Evolutionary conservation across 306 rosid genomes (phyloP).

Genomic region (Fragaria vesca): DNA sequence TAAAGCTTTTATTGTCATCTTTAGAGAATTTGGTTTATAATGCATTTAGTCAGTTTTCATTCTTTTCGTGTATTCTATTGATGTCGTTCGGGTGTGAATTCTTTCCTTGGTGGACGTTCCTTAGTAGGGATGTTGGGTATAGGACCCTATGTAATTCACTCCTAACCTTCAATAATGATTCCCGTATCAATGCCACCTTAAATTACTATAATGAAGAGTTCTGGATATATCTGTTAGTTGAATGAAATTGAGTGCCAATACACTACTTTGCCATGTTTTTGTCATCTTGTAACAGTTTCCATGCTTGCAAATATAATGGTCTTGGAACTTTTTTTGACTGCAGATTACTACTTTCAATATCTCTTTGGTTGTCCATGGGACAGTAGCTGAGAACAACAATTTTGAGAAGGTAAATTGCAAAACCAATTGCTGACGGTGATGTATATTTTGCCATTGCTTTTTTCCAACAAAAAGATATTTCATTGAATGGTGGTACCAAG

Average conservation of each 20-base stretch:
- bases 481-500: not conserved
- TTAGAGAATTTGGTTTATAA: conserved; percentile 13
- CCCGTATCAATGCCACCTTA: not conserved
- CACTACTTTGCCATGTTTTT: not conserved
- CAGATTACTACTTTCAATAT: conserved; percentile 91
- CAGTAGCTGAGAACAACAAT: conserved; percentile 76
- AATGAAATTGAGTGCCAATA: not conserved
- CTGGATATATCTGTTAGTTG: not conserved
- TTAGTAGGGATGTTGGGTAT: not conserved
- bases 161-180: not conserved
- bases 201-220: not conserved
- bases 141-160: not conserved
- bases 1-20: conserved; percentile 35
- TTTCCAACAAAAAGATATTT: conserved; percentile 7
- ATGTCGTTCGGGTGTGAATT: not conserved
- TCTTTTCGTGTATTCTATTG: conserved; percentile 18
- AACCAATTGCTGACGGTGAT: conserved; percentile 15
- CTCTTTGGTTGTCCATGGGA: conserved; percentile 87
- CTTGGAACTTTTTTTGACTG: conserved; percentile 28
- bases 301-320: not conserved
- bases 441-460: conserved; percentile 3
- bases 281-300: not conserved
- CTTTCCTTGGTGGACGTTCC: not conserved
- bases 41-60: conserved; percentile 1
- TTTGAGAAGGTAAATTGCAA: conserved; percentile 71